Conservation (phyloP, 1,139 yeast genomes). For the Lodderomyces beijingensis region DNA sequence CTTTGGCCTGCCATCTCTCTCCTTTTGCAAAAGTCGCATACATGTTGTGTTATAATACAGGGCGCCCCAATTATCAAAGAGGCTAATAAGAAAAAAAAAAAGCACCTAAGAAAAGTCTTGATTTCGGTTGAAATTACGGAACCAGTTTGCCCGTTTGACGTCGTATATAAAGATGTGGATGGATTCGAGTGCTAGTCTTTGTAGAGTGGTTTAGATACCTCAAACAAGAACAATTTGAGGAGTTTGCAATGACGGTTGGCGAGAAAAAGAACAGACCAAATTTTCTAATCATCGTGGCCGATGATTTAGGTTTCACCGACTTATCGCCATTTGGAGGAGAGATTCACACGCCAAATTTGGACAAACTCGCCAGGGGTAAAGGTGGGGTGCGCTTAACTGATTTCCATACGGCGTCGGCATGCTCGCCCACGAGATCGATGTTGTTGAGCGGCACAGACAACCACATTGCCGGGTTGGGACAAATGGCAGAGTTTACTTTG, state of each 20-base stretch:
- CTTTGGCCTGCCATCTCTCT: no score
- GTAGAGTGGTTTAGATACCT: no score
- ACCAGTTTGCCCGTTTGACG: no score
- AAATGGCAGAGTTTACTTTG: constrained; percentile 49
- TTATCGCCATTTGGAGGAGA: constrained; percentile 56
- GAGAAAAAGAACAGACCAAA: constrained; percentile 27
- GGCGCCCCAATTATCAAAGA: no score
- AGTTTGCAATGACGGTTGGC: constrained; percentile 3
- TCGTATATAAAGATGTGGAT: no score
- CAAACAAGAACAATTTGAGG: no score
- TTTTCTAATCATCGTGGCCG: constrained; percentile 55
- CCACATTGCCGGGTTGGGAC: constrained; percentile 59
- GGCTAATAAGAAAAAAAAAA: no score
- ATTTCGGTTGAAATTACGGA: no score
- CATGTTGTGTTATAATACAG: no score
- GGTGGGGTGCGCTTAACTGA: constrained; percentile 49
- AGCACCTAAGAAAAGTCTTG: no score
- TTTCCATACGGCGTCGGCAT: constrained; percentile 62
- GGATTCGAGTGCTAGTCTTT: no score
- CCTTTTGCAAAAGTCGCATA: no score
- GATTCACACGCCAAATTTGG: constrained; percentile 51
- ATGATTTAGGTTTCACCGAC: constrained; percentile 60
- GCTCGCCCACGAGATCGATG: constrained; percentile 64
- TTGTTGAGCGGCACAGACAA: constrained; percentile 57
- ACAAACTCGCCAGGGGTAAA: constrained; percentile 33